Evolutionary conservation across 192 early-diverging fungal species (phyloP), one percentile per base, ranked within the genome.

Genomic region (Coemansia sp.): DNA sequence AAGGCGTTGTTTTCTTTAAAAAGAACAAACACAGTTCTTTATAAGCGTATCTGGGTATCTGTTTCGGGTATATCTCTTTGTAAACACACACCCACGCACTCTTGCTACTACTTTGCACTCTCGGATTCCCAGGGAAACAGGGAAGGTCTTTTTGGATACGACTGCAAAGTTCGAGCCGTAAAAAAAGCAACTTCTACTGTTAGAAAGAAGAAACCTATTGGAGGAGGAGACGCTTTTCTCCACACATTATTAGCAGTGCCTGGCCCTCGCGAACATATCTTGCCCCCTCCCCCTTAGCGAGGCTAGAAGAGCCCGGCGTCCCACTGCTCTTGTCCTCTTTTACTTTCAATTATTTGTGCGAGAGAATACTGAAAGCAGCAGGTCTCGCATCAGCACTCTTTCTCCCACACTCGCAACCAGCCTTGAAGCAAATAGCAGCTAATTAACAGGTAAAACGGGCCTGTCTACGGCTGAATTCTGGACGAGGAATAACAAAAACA

Each of bases 401-500:
- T 45, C 51, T 53, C 51, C 51, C 29, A 56, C 30, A 33, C 53
- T 23, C 21, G 46, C 46, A 49, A 49, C 18, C 18, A 49, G 46
- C 46, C 8, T 4, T 18, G 18, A 16, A 7, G 53, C 53, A 29
- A 56, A 34, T 33, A 56, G 29, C 26, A 49, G 46, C 6, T 23
- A 49, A 23, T 5, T 23, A 49, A 49, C 46, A 56, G 31, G 7
- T 33, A 56, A 56, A 29, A 33, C 53, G 13, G 23, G 30, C 20
- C 5, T 25, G 23, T 49, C 46, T 49, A 49, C 46, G 46, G 46
- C 42, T 45, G 42, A 45, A 15, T 18, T 15, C 4, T 45, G 42
- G 15, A 13, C 46, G 46, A 49, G 46, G 20, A 49, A 49, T 49
- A 49, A 56, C 53, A 56, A 56, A 56, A 56, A 25, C 53, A 56